Evolutionary conservation across 2,329 filamentous ascomycete species (phyloP).

Genomic region (Fusarium dimerum): DNA sequence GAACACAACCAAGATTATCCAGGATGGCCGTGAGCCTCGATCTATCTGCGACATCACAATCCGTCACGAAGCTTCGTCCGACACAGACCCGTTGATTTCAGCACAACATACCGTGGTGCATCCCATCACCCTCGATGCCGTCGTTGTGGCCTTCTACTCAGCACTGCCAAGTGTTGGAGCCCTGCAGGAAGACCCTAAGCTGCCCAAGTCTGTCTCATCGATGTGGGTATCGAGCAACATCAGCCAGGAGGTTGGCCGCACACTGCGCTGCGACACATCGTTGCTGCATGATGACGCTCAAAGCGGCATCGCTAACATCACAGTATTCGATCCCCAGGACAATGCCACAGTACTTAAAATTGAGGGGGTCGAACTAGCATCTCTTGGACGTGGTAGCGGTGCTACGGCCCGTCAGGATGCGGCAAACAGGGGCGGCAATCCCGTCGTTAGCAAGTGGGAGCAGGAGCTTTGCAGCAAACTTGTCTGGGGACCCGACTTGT

Average conservation of each 20-base stretch:
- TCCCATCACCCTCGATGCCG: constrained; percentile 4
- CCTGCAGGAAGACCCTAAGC: not conserved
- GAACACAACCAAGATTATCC: not conserved
- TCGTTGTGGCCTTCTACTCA: not conserved
- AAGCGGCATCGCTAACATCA: not conserved
- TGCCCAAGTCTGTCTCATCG: not conserved
- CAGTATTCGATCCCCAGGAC: not conserved
- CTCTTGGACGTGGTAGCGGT: not conserved
- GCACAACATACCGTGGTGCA: not conserved
- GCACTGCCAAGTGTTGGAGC: not conserved
- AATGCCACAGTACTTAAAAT: not conserved
- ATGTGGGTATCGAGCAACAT: not conserved
- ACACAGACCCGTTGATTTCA: no score
- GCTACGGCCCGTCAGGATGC: not conserved
- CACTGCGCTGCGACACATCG: not conserved
- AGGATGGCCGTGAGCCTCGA: not conserved
- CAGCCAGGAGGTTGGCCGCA: not conserved
- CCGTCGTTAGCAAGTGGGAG: not conserved
- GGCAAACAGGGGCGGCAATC: not conserved
- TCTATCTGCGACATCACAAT: no score
- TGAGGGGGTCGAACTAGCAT: not conserved
- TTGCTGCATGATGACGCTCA: not conserved
- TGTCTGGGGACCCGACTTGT: not conserved
- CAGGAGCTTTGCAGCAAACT: not conserved
- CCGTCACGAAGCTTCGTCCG: no score